These are phyloP conservation scores for Fusarium redolens DNA, from an alignment of 2,329 filamentous ascomycete species.

Conservation along the genomic window DNA sequence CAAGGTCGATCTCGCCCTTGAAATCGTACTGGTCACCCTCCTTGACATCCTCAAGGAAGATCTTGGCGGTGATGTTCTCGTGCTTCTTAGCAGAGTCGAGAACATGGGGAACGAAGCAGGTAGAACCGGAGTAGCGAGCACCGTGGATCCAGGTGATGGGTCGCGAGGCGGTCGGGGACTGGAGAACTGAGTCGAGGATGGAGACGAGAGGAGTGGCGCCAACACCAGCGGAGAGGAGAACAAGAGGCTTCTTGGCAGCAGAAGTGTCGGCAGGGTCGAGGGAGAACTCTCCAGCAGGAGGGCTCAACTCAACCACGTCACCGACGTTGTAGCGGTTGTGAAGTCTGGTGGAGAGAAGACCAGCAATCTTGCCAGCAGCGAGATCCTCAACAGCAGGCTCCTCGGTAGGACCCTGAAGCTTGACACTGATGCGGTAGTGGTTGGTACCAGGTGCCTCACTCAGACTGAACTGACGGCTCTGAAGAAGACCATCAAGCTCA, in stretches of 20 bases:
- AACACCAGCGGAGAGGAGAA: conserved; percentile 75
- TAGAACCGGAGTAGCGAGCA: conserved; percentile 60
- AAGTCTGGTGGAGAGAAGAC: conserved; percentile 65
- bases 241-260: conserved; percentile 64
- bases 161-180: conserved; percentile 47
- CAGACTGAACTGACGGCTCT: conserved; percentile 81
- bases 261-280: conserved; percentile 59
- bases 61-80: conserved; percentile 53
- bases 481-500: conserved; percentile 67
- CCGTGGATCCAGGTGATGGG: conserved; percentile 73
- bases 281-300: conserved; percentile 71
- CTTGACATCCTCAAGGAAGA: conserved; percentile 67
- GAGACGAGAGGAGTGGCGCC: conserved; percentile 74
- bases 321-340: conserved; percentile 61
- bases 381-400: conserved; percentile 48
- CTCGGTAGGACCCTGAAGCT: conserved; percentile 65
- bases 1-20: conserved; percentile 68
- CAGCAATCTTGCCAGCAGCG: conserved; percentile 52
- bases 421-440: conserved; percentile 80
- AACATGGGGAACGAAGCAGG: conserved; percentile 68
- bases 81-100: conserved; percentile 54
- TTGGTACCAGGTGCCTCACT: conserved; percentile 67
- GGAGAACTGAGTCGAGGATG: conserved; percentile 69
- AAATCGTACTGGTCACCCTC: conserved; percentile 69
- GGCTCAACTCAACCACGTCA: conserved; percentile 65